These are phyloP conservation scores for Rhizopus microsporus DNA, from an alignment of 371 early-diverging fungal species.

Conservation along the genomic window DNA sequence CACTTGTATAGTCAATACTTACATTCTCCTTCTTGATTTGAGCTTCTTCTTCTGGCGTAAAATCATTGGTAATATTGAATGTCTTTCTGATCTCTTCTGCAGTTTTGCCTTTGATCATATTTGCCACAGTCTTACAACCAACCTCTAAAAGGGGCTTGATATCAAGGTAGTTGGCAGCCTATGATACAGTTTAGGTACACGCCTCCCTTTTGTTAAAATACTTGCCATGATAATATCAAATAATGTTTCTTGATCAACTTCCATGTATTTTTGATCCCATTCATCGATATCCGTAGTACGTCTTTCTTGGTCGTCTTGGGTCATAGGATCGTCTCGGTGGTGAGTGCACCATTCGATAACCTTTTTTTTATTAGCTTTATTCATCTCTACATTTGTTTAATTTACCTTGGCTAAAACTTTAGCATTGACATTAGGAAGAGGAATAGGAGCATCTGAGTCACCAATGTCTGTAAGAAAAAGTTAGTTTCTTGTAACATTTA, in stretches of 20 bases:
- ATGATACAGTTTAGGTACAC: background rate
- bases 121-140: constrained; percentile 98
- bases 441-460: constrained; percentile 72
- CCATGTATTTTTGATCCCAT: constrained; percentile 83
- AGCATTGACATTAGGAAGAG: constrained; percentile 76
- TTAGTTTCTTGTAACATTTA: background rate
- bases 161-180: constrained; percentile 96
- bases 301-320: constrained; percentile 62
- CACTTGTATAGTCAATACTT: constrained; percentile 28
- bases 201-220: background rate
- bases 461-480: constrained; percentile 65
- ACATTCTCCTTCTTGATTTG: constrained; percentile 89
- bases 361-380: constrained; percentile 25
- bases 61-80: constrained; percentile 95
- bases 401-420: constrained; percentile 71
- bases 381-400: background rate
- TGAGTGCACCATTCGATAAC: constrained; percentile 83
- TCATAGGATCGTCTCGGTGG: constrained; percentile 71
- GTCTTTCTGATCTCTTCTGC: constrained; percentile 93
- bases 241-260: constrained; percentile 77
- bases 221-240: constrained; percentile 71
- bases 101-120: constrained; percentile 95
- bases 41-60: constrained; percentile 96
- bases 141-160: constrained; percentile 94
- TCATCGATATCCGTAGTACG: constrained; percentile 77